phyloP scores from a whole-genome alignment of 1,284 basidiomycete species.

The Ganoderma leucocontextum region DNA sequence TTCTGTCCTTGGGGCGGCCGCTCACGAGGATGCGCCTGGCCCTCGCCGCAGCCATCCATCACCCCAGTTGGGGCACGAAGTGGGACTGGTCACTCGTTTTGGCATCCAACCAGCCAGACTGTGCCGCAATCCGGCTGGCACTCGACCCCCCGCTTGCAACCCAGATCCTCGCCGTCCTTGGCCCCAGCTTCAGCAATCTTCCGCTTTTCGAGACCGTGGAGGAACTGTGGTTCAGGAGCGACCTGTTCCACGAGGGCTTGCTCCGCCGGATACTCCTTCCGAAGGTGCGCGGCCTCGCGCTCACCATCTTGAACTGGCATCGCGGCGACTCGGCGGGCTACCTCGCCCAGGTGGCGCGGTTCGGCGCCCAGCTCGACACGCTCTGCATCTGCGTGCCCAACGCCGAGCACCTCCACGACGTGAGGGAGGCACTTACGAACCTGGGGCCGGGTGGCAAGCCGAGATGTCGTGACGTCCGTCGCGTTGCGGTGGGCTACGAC shows the following conservation, averaged over 20 bases:
- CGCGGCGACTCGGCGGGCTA: neutral
- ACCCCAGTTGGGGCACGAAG: neutral
- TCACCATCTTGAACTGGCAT: neutral
- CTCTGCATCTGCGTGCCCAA: conserved; percentile 1
- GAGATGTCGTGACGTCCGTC: neutral
- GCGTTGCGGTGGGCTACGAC: neutral
- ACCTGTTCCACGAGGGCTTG: neutral
- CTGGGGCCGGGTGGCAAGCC: neutral
- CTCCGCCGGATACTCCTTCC: neutral
- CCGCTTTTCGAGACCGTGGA: neutral
- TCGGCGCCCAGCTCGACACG: neutral
- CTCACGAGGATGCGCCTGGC: neutral
- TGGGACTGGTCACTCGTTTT: neutral
- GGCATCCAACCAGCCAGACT: neutral
- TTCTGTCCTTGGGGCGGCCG: neutral
- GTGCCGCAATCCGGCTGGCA: neutral
- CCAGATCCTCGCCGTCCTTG: neutral
- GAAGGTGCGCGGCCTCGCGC: conserved; percentile 5
- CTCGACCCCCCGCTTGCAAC: neutral
- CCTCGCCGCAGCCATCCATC: neutral
- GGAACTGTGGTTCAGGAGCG: neutral
- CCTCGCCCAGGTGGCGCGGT: neutral
- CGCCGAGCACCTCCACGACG: neutral
- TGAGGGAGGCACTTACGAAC: neutral
- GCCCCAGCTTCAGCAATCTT: neutral